phyloP scores from a whole-genome alignment of 345 rosid species.

The Syzygium aromaticum region DNA sequence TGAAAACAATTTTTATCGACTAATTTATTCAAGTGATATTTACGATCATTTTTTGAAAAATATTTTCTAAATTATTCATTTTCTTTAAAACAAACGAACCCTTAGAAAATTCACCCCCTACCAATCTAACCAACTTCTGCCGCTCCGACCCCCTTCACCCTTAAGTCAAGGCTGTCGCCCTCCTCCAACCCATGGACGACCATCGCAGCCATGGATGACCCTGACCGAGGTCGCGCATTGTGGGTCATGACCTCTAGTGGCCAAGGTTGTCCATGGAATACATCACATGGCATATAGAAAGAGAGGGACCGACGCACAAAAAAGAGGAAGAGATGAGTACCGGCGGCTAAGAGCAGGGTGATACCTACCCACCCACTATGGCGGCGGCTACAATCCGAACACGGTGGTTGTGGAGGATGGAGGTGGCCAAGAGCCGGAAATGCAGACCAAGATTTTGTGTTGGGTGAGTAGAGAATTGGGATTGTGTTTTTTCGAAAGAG shows the following conservation, averaged over 20 bases:
- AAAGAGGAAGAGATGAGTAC: neutral
- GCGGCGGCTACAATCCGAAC: neutral
- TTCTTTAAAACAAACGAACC: too few species aligned
- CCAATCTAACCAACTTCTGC: neutral
- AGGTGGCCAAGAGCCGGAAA: neutral
- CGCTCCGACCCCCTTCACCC: neutral
- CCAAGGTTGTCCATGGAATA: neutral
- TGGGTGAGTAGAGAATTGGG: neutral
- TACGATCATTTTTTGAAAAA: too few species aligned
- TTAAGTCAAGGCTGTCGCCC: neutral
- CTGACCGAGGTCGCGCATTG: neutral
- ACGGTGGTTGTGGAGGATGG: neutral
- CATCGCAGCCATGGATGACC: neutral
- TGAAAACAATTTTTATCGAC: too few species aligned
- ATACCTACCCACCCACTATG: neutral
- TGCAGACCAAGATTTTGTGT: neutral
- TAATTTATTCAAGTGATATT: too few species aligned
- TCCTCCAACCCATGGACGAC: neutral
- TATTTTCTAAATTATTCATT: too few species aligned
- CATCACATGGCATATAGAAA: neutral
- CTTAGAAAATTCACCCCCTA: neutral
- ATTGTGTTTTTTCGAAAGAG: neutral
- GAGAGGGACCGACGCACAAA: neutral
- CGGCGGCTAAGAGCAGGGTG: neutral
- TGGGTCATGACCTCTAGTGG: neutral